These are phyloP conservation scores for Pichia sp. DNA, from an alignment of 1,139 yeast species.

Conservation along the genomic window DNA sequence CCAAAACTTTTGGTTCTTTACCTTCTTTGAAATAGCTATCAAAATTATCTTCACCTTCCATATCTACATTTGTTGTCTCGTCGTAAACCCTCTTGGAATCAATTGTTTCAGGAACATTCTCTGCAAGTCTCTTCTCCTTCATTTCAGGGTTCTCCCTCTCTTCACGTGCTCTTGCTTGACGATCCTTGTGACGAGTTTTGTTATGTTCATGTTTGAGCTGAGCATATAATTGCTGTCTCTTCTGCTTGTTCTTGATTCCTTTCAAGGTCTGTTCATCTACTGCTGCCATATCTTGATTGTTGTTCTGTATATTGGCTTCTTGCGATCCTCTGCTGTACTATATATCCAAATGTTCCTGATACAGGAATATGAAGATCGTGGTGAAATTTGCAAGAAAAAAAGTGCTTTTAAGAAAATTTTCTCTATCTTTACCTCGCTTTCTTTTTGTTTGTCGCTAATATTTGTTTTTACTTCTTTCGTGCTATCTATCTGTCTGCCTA, in stretches of 20 bases:
- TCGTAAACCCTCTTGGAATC: slow-evolving; percentile 87
- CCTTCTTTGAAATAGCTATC: slow-evolving; percentile 52
- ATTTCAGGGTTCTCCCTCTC: slow-evolving; percentile 79
- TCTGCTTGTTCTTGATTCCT: slow-evolving; percentile 64
- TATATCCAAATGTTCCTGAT: no score
- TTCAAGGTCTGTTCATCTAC: slow-evolving; percentile 28
- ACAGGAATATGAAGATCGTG: no score
- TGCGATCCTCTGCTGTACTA: no score
- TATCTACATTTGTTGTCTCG: slow-evolving; percentile 71
- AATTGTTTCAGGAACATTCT: slow-evolving; percentile 81
- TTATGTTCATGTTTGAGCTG: slow-evolving; percentile 69
- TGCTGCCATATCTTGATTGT: slow-evolving; percentile 22
- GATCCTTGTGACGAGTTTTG: slow-evolving; percentile 69
- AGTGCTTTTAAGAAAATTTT: no score
- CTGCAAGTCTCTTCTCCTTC: slow-evolving; percentile 71
- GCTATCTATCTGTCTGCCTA: neutral
- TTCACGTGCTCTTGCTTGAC: slow-evolving; percentile 76
- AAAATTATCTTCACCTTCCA: slow-evolving; percentile 85
- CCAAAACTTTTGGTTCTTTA: slow-evolving; percentile 71
- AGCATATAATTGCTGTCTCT: slow-evolving; percentile 75
- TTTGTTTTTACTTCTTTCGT: neutral
- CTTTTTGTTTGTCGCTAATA: no score
- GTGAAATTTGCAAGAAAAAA: no score
- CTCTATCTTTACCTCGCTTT: no score
- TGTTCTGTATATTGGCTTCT: no score